Base-by-base conservation (phyloP, 2,329 filamentous ascomycete genomes). In the Salinomyces thailandicus region DNA sequence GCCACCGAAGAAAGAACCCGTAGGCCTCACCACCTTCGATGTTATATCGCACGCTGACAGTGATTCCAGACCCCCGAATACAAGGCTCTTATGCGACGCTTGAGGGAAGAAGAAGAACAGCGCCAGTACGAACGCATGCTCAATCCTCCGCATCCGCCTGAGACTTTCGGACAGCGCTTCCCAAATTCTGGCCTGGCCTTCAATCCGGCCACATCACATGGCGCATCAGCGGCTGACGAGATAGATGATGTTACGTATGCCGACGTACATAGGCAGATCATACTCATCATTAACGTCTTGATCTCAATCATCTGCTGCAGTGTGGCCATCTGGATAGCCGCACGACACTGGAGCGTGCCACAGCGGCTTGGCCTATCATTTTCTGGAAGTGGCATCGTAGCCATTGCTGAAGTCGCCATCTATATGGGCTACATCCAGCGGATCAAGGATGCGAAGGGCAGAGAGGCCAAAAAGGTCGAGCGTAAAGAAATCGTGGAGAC, bases 251-350 rank as follows among this genome's bases (percentile, higher is more conserved):
- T 81, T 2, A 79, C 77, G 2, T 79, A 78, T 45, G 71, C 73
- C 22, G 83, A 91, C 42, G 69, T 91, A 1, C 81, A 89, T 55
- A 71, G 82, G n/a, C 85, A 91, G 52, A 64, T 91, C 38, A 78
- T 82, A 28, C 68, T 96, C 5, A 85, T 96, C 35, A 71, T 93
- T 51, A 98, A 96, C 58, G 85, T 96, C 34, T 64, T 95, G 26
- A 69, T 94, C 36, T 93, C 85, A 35, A 82, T 95, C 36, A 65
- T 89, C 2, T 84, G 87, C 30, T 82, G 81, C 34, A 81, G 77
- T 2, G 77, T 72, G 2, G 83, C 81, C 5, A 71, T 91, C 20
- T 91, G 83, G 84, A 69, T 86, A n/a, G 72, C 73, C 12, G 80
- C 80, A 1, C 69, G 77, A 34, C 83, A 81, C 71, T 89, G 82